phyloP scores from a whole-genome alignment of 1,284 basidiomycete species.

The Irpex lacteus region DNA sequence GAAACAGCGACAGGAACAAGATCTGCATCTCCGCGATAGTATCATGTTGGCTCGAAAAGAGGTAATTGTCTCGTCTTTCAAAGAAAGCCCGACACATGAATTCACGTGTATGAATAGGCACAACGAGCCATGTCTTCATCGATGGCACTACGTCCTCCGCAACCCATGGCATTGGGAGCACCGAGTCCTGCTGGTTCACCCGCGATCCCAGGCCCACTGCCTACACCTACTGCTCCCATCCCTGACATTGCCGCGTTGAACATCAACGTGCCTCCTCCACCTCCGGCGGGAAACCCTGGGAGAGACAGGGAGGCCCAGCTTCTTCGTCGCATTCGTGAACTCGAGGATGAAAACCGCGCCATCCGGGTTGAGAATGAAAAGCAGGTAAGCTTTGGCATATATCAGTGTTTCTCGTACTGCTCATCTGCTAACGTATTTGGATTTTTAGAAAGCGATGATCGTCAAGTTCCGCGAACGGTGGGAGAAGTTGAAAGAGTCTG shows the following conservation, averaged over 20 bases:
- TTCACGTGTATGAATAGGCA: constrained; percentile 42
- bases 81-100: neutral
- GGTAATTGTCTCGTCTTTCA: constrained; percentile 34
- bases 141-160: constrained; percentile 43
- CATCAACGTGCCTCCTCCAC: constrained; percentile 47
- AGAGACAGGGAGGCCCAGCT: constrained; percentile 68
- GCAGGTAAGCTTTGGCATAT: no score
- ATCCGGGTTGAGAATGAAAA: constrained; percentile 77
- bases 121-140: constrained; percentile 75
- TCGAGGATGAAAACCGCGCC: constrained; percentile 74
- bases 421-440: no score
- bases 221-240: constrained; percentile 28
- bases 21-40: constrained; percentile 72
- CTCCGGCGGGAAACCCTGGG: constrained; percentile 45
- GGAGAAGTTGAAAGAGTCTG: constrained; percentile 85
- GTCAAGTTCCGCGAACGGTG: constrained; percentile 82
- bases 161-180: constrained; percentile 1
- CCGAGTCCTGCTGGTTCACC: constrained; percentile 43
- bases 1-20: constrained; percentile 71
- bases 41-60: constrained; percentile 78
- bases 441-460: constrained; percentile 79
- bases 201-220: constrained; percentile 27
- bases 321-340: constrained; percentile 62
- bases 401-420: no score
- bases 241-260: constrained; percentile 52